phyloP scores from a whole-genome alignment of 129 eudicot genomes.

The Deinandra increscens region DNA sequence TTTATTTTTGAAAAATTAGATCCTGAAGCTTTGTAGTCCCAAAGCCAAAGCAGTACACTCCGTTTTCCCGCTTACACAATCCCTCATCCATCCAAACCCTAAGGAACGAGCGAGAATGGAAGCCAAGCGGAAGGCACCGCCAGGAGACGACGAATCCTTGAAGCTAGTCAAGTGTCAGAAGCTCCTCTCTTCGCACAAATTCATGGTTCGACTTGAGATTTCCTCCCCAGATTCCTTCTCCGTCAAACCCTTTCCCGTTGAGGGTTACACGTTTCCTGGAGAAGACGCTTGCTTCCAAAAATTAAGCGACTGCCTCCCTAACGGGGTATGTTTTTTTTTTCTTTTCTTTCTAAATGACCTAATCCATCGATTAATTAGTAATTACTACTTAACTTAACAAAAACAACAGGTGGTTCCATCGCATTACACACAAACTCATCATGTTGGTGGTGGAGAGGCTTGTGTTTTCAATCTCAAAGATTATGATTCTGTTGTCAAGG shows the following conservation, averaged over 20 bases:
- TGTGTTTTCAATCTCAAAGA: conserved; percentile 69
- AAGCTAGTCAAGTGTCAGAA: conserved; percentile 66
- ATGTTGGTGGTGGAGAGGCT: conserved; percentile 69
- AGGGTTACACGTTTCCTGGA: conserved; percentile 55
- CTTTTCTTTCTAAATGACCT: no score
- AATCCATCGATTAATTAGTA: no score
- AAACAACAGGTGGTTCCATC: conserved; percentile 60
- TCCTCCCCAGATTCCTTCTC: conserved; percentile 87
- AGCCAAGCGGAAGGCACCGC: conserved; percentile 68
- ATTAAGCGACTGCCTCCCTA: conserved; percentile 47
- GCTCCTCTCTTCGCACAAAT: conserved; percentile 39
- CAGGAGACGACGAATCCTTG: conserved; percentile 33
- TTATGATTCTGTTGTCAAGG: conserved; percentile 62
- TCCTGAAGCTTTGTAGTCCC: no score
- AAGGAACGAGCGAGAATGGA: conserved; percentile 47
- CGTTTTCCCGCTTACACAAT: conserved; percentile 23
- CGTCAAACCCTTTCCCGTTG: conserved; percentile 49
- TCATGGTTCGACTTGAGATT: conserved; percentile 63
- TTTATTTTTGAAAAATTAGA: no score
- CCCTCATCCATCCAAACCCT: conserved; percentile 41
- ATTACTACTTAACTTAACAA: no score
- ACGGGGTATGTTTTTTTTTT: no score
- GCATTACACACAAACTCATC: conserved; percentile 78
- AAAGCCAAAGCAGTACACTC: background rate
- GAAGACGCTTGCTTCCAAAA: conserved; percentile 57